These are phyloP conservation scores for Meyerozyma guilliermondii DNA, from an alignment of 1,139 yeast genomes.

Conservation along the genomic window DNA sequence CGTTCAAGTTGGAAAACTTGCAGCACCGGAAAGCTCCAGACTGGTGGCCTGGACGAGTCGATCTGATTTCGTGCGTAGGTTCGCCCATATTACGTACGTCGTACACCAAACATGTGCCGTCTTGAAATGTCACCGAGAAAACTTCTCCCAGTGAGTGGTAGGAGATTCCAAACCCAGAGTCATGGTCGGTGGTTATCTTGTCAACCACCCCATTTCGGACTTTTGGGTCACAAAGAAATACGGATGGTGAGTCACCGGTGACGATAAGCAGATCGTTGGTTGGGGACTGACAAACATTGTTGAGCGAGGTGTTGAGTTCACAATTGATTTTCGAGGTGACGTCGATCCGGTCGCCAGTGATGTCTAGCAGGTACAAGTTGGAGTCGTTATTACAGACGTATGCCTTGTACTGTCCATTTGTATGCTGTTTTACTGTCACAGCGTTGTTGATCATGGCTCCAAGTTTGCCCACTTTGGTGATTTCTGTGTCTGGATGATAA, in stretches of 20 bases:
- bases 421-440: constrained; percentile 50
- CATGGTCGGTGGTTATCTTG: constrained; percentile 51
- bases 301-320: constrained; percentile 36
- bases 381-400: constrained; percentile 82
- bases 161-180: constrained; percentile 80
- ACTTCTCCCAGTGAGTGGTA: constrained; percentile 67
- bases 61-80: constrained; percentile 51
- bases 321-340: constrained; percentile 25
- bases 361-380: constrained; percentile 59
- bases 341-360: constrained; percentile 16
- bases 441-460: constrained; percentile 85
- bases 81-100: constrained; percentile 59
- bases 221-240: constrained; percentile 34
- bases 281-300: constrained; percentile 34
- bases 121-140: constrained; percentile 81
- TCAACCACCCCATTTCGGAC: background rate
- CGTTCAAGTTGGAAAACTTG: constrained; percentile 59
- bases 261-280: constrained; percentile 25
- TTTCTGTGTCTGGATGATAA: constrained; percentile 44
- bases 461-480: constrained; percentile 46
- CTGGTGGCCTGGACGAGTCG: constrained; percentile 58
- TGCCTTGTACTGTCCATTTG: constrained; percentile 42
- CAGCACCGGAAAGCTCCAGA: constrained; percentile 62
- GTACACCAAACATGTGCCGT: constrained; percentile 72
- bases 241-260: constrained; percentile 37